A percentile compares a stretch with the other conserved stretches of the same genome.
Conservation (phyloP, 495 filamentous ascomycete genomes). For the Neurospora africana region DNA sequence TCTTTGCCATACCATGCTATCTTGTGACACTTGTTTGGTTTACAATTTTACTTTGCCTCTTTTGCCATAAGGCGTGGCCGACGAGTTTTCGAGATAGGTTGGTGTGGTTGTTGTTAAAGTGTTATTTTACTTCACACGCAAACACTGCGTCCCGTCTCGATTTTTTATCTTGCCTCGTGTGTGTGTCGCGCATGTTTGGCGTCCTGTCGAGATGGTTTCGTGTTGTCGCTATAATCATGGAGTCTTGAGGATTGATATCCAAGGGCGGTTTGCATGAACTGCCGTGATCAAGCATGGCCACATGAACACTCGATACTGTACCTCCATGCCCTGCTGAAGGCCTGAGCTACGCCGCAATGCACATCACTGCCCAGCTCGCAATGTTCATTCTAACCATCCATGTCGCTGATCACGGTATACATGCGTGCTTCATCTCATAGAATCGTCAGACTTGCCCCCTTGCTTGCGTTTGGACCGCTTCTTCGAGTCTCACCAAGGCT, state of each 20-base stretch:
- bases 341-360: not conserved
- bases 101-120: not conserved
- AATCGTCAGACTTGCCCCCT: not conserved
- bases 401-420: not conserved
- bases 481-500: not conserved
- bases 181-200: too few species aligned
- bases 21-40: not conserved
- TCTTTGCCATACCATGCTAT: not conserved
- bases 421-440: not conserved
- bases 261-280: not conserved
- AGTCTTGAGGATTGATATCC: not conserved
- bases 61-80: too few species aligned
- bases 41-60: too few species aligned
- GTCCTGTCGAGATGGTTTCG: not conserved
- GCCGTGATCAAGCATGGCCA: not conserved
- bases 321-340: not conserved
- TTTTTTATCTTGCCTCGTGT: too few species aligned
- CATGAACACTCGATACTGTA: not conserved
- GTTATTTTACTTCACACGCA: not conserved
- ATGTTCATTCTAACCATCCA: not conserved
- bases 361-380: not conserved
- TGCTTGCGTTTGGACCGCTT: not conserved
- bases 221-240: not conserved
- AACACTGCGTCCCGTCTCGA: too few species aligned
- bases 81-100: too few species aligned